Conservation (phyloP, 129 eudicot genomes). For the Saussurea involucrata region DNA sequence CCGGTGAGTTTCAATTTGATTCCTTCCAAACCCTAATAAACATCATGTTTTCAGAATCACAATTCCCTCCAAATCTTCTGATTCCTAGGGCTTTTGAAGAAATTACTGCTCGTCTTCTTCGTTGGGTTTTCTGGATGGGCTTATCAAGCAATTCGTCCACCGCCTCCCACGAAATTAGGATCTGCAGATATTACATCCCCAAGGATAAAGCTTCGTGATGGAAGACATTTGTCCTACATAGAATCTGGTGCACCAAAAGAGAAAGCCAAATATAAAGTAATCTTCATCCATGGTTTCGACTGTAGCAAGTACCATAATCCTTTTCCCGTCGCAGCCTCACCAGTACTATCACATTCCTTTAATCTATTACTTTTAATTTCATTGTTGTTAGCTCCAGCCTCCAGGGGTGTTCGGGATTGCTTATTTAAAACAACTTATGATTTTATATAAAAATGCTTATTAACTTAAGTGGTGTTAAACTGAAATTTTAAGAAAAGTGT, state of each 20-base stretch:
- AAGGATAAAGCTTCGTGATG: conserved; percentile 68
- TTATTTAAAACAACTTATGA: too few species aligned
- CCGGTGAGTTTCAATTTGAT: conserved; percentile 24
- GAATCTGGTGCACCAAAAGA: conserved; percentile 71
- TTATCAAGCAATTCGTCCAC: conserved; percentile 57
- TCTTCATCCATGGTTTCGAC: conserved; percentile 69
- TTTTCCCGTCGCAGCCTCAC: conserved; percentile 38
- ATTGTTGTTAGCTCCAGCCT: not conserved
- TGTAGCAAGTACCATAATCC: conserved; percentile 49
- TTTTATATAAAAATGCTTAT: too few species aligned
- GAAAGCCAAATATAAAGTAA: conserved; percentile 51
- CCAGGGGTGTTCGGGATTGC: too few species aligned
- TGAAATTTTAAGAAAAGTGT: too few species aligned
- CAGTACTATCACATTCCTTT: conserved; percentile 21
- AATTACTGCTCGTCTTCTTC: conserved; percentile 30
- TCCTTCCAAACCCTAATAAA: not conserved
- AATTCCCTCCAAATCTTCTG: not conserved
- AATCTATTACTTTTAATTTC: not conserved
- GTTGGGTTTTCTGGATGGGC: conserved; percentile 59
- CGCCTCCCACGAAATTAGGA: conserved; percentile 60
- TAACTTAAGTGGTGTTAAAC: too few species aligned
- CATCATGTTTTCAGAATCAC: not conserved
- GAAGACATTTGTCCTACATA: conserved; percentile 64
- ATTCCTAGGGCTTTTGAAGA: conserved; percentile 49
- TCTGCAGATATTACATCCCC: conserved; percentile 59